Evolutionary conservation across 495 filamentous ascomycete species (phyloP), one percentile per base, ranked within the genome.

Genomic region (Annulohypoxylon moriforme): DNA sequence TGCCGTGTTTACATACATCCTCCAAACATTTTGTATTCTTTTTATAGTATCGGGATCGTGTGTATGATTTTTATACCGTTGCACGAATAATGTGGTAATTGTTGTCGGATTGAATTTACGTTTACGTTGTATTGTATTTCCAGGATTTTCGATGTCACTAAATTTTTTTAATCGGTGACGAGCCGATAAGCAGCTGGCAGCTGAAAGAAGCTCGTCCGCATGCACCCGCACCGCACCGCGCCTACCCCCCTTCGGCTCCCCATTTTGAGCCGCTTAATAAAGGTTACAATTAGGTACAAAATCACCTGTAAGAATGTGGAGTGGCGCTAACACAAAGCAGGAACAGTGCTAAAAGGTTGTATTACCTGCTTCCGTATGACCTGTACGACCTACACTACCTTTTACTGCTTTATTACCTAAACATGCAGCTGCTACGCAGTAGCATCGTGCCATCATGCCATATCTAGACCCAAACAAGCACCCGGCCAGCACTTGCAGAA

Each of bases 11-110:
- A 61, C 82, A 70, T 74, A 83, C 83, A 81, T 78, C 81, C 81
- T 55, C 81, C 81, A 53, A 84, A 84, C 82, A 84, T 84, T 31
- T 76, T 83, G 73, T 22, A 14, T 34, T 38, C n/a, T 18, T 34
- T 52, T 42, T 34, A n/a, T n/a, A n/a, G n/a, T n/a, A n/a, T n/a
- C n/a, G n/a, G n/a, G n/a, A n/a, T n/a, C n/a, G n/a, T 25, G 52
- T 63, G 20, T 49, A 18, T 27, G 4, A 24, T 10, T 64, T 10
- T 29, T 22, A 29, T 31, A n/a, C n/a, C 56, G 52, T 27, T 36
- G 5, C 27, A 20, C 20, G 55, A 14, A 16, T 29, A 4, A 24
- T 31, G 55, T 22, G 4, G 55, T 40, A 58, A 20, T 24, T 20
- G 14, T 58, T 18, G 18, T 58, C n/a, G 18, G 29, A 3, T 33